phyloP scores from a whole-genome alignment of 2,329 filamentous ascomycete species.

The Aspergillus fischeri region DNA sequence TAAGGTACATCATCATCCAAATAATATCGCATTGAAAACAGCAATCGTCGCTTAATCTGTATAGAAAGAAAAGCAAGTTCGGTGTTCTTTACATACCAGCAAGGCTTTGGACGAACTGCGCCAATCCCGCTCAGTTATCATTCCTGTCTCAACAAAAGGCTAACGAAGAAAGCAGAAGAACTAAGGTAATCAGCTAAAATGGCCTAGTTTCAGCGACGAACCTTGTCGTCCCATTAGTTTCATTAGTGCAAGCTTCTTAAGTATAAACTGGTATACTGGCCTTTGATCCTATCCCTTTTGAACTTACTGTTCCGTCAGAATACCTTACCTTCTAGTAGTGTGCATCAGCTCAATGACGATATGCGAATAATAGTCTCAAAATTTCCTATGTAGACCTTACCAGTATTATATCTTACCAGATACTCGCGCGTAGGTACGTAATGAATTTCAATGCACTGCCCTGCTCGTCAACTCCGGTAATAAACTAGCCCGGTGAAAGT shows the following conservation, averaged over 20 bases:
- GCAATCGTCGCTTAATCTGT: too few relatives aligned
- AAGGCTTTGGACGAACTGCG: background rate
- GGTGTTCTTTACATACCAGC: background rate
- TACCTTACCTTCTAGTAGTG: too few relatives aligned
- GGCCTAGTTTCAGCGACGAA: background rate
- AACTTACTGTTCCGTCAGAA: too few relatives aligned
- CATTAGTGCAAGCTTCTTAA: background rate
- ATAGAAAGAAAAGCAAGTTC: too few relatives aligned
- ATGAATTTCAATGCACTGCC: background rate
- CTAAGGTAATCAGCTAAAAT: background rate
- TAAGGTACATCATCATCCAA: too few relatives aligned
- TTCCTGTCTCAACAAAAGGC: background rate
- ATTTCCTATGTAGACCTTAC: too few relatives aligned
- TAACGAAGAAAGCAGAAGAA: background rate
- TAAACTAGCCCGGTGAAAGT: background rate
- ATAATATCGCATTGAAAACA: too few relatives aligned
- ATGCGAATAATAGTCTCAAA: too few relatives aligned
- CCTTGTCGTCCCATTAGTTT: background rate
- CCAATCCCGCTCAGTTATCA: background rate
- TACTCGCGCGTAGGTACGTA: background rate
- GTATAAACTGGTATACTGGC: too few relatives aligned
- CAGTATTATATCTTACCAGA: background rate
- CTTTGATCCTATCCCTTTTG: too few relatives aligned
- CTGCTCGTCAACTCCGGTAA: too few relatives aligned
- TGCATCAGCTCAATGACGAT: too few relatives aligned